Evolutionary conservation across 2,329 filamentous ascomycete genomes (phyloP).

Genomic region (Grosmannia serpens): DNA sequence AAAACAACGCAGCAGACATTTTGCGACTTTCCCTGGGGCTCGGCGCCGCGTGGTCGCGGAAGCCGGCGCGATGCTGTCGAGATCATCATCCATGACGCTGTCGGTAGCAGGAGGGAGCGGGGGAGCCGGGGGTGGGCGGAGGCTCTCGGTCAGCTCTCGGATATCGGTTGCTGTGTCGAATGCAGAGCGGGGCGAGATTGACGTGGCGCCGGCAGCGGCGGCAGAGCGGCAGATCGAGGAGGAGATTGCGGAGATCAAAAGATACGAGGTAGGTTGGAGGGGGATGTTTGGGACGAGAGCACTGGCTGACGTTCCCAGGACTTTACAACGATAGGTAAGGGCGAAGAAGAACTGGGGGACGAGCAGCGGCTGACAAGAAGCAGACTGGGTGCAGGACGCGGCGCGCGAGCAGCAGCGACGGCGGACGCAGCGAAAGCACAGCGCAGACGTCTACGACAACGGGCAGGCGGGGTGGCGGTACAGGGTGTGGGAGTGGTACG

Average conservation of each 20-base stretch:
- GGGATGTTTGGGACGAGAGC: not conserved
- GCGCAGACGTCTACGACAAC: constrained; percentile 57
- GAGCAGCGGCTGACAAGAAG: constrained; percentile 24
- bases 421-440: constrained; percentile 61
- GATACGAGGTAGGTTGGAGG: constrained; percentile 59
- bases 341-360: not conserved
- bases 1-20: not conserved
- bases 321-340: constrained; percentile 79
- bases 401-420: constrained; percentile 78
- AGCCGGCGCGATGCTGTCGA: constrained; percentile 4
- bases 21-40: not conserved
- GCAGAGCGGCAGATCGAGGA: constrained; percentile 66
- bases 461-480: constrained; percentile 66
- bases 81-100: constrained; percentile 6
- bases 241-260: constrained; percentile 94
- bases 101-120: not conserved
- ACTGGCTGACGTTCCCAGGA: constrained; percentile 39
- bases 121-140: constrained; percentile 17
- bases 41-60: not conserved
- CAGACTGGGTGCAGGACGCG: constrained; percentile 97
- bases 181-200: constrained; percentile 36
- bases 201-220: constrained; percentile 35
- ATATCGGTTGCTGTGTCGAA: constrained; percentile 57
- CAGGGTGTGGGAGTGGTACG: constrained; percentile 75
- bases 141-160: constrained; percentile 51